phyloP scores from a whole-genome alignment of 305 asterid genomes.

The Andrographis paniculata region DNA sequence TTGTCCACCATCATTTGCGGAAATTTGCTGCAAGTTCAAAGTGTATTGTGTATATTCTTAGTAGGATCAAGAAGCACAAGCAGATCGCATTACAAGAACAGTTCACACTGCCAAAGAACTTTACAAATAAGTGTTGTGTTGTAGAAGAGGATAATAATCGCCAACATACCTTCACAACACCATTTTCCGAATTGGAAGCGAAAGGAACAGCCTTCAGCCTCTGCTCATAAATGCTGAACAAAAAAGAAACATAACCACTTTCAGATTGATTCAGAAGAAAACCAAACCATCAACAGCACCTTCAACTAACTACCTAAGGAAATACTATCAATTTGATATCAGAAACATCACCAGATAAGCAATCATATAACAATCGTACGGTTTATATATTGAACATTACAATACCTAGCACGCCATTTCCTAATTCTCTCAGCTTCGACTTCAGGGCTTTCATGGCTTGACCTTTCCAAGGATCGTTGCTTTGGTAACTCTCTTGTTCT shows the following conservation, averaged over 20 bases:
- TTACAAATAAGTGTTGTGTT: too few relatives aligned
- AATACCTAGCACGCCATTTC: slow-evolving; percentile 49
- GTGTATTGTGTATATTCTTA: background rate
- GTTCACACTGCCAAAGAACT: background rate
- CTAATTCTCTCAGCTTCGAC: slow-evolving; percentile 32
- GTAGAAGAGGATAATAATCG: too few relatives aligned
- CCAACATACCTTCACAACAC: slow-evolving; percentile 25
- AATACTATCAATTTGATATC: background rate
- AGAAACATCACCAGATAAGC: background rate
- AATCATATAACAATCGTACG: background rate
- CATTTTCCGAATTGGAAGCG: slow-evolving; percentile 21
- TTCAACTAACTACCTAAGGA: slow-evolving; percentile 4
- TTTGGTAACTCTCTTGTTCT: slow-evolving; percentile 30
- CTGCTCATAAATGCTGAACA: slow-evolving; percentile 40
- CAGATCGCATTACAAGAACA: background rate
- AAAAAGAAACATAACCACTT: slow-evolving; percentile 1
- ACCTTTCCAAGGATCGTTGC: slow-evolving; percentile 30
- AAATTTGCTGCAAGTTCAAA: slow-evolving; percentile 28
- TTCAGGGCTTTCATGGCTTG: slow-evolving; percentile 20
- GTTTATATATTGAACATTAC: background rate
- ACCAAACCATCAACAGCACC: background rate
- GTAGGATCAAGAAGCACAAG: background rate
- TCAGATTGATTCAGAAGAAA: background rate
- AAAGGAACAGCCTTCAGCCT: slow-evolving; percentile 36
- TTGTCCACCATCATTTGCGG: slow-evolving; percentile 18